Conservation (phyloP, 768 basidiomycete species). For the Fibroporia radiculosa region DNA sequence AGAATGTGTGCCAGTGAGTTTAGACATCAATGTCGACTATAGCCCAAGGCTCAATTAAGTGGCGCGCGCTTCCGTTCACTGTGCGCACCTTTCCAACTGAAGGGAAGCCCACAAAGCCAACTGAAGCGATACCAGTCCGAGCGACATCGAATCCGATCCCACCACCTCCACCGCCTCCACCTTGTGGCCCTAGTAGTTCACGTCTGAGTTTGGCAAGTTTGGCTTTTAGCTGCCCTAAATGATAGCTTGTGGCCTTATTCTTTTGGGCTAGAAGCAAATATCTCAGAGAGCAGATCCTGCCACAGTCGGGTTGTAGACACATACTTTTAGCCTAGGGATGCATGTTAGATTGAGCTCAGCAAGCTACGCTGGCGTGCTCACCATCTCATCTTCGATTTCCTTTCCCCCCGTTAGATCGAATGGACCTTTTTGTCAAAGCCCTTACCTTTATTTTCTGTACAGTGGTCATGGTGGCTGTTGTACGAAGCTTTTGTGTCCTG, state of each 20-base stretch:
- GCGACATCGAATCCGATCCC: slow-evolving; percentile 98
- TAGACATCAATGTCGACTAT: slow-evolving; percentile 91
- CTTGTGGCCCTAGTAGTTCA: slow-evolving; percentile 75
- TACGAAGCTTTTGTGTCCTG: slow-evolving; percentile 1
- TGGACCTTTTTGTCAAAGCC: not conserved
- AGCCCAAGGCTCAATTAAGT: slow-evolving; percentile 5
- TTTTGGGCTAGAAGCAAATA: slow-evolving; percentile 67
- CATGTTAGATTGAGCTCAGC: slow-evolving; percentile 17
- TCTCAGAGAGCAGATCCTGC: slow-evolving; percentile 10
- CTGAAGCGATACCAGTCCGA: slow-evolving; percentile 93
- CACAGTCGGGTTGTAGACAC: slow-evolving; percentile 18
- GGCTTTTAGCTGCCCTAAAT: slow-evolving; percentile 94
- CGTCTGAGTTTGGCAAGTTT: slow-evolving; percentile 96
- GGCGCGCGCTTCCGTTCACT: not conserved
- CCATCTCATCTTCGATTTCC: slow-evolving; percentile 99
- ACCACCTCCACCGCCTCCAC: slow-evolving; percentile 79
- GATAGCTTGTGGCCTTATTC: slow-evolving; percentile 94
- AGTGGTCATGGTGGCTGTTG: slow-evolving; percentile 60
- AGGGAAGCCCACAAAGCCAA: slow-evolving; percentile 88
- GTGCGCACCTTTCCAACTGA: slow-evolving; percentile 82
- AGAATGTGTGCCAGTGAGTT: slow-evolving; percentile 93
- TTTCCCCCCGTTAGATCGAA: slow-evolving; percentile 21
- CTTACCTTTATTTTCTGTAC: slow-evolving; percentile 82
- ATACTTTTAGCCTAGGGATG: slow-evolving; percentile 66
- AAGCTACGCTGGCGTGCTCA: slow-evolving; percentile 29